These are phyloP conservation scores for Fusarium verrucosum DNA, from an alignment of 2,329 filamentous ascomycete species.

Conservation along the genomic window DNA sequence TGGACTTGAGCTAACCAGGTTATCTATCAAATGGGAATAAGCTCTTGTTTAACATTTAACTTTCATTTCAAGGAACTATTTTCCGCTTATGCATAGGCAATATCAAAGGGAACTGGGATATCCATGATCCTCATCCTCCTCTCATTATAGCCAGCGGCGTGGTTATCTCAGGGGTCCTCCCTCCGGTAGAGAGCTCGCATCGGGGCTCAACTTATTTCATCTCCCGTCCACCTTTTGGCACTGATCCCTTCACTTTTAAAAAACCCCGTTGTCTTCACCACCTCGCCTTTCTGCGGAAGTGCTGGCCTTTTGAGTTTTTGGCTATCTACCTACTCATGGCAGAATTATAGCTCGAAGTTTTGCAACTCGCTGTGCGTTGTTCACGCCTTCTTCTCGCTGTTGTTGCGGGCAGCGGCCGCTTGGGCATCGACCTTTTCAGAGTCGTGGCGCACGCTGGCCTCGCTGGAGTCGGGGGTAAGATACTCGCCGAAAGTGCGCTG, in stretches of 20 bases:
- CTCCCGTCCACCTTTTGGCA: conserved; percentile 38
- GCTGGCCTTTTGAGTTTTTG: conserved; percentile 4
- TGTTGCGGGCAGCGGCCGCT: conserved; percentile 9
- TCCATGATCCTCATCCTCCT: conserved; percentile 17
- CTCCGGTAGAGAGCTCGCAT: conserved; percentile 23
- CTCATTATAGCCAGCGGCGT: conserved; percentile 28
- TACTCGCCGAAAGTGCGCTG: conserved; percentile 53
- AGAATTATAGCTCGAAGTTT: conserved; percentile 3
- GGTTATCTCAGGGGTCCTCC: conserved; percentile 15
- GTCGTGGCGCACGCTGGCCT: conserved; percentile 43
- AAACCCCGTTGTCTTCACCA: conserved; percentile 16
- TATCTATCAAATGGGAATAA: neutral
- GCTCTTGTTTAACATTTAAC: conserved; percentile 8
- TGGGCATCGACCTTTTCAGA: conserved; percentile 37
- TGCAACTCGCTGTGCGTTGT: neutral
- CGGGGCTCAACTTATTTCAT: conserved; percentile 43
- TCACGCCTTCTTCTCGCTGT: conserved; percentile 37
- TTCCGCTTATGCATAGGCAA: conserved; percentile 30
- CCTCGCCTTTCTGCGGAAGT: conserved; percentile 10
- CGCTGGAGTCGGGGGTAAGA: conserved; percentile 44
- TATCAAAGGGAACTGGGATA: conserved; percentile 16
- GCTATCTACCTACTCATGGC: neutral
- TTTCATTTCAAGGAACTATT: conserved; percentile 28
- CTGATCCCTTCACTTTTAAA: conserved; percentile 26
- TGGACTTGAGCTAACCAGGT: too few species aligned